Percentiles rank a stretch among this genome's conserved stretches.
Conservation (phyloP, 2,329 filamentous ascomycete species). For the Aspergillus ruber region DNA sequence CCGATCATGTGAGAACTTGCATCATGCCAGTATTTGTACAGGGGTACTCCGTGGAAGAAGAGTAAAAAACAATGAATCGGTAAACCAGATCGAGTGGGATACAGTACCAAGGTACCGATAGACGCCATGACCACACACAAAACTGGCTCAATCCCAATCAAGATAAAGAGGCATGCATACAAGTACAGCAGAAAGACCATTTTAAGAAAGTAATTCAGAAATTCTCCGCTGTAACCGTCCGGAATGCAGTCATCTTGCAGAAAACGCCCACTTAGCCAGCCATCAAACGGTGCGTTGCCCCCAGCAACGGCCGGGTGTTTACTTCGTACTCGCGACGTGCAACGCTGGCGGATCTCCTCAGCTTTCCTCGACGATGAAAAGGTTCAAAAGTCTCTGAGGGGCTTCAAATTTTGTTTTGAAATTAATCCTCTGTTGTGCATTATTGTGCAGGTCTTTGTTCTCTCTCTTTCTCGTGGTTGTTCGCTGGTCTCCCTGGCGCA, state of each 20-base stretch:
- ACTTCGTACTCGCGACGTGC: constrained; percentile 13
- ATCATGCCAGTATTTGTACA: too few species aligned
- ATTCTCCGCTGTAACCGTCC: not conserved
- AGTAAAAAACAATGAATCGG: too few species aligned
- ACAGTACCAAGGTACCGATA: too few species aligned
- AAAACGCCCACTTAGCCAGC: constrained; percentile 5
- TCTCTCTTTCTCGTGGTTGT: constrained; percentile 7
- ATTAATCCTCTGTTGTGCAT: constrained; percentile 12
- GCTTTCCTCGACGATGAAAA: constrained; percentile 1
- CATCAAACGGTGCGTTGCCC: constrained; percentile 20
- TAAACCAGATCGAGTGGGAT: too few species aligned
- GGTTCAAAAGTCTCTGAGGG: constrained; percentile 12
- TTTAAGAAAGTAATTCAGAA: too few species aligned
- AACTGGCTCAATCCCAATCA: too few species aligned
- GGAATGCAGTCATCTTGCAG: constrained; percentile 8
- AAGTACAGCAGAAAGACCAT: too few species aligned
- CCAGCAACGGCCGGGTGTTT: constrained; percentile 31
- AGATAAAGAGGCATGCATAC: too few species aligned
- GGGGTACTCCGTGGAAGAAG: too few species aligned
- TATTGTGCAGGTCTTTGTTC: constrained; percentile 10
- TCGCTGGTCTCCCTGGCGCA: constrained; percentile 8
- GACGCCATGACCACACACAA: too few species aligned
- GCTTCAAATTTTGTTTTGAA: constrained; percentile 20
- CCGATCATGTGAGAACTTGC: too few species aligned
- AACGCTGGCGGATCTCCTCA: constrained; percentile 10